phyloP scores from a whole-genome alignment of 768 basidiomycete genomes.

The Exsudoporus frostii region DNA sequence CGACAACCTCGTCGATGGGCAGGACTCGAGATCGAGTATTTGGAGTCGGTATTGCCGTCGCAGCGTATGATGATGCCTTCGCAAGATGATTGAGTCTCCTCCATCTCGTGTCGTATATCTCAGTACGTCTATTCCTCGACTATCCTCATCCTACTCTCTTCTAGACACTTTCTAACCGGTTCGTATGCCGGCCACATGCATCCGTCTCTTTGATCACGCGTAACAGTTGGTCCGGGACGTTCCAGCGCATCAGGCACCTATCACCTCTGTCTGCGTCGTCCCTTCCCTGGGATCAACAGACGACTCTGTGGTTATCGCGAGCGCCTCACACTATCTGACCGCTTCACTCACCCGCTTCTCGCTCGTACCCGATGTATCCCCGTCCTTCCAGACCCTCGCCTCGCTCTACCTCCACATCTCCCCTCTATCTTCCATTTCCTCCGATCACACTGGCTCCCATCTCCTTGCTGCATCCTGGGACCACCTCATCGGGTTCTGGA shows the following conservation, averaged over 20 bases:
- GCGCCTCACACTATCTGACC: constrained; percentile 76
- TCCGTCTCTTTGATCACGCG: constrained; percentile 73
- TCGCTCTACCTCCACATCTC: constrained; percentile 82
- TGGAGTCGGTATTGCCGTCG: constrained; percentile 85
- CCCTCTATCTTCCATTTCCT: constrained; percentile 60
- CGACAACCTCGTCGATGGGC: constrained; percentile 9
- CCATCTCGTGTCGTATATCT: constrained; percentile 8
- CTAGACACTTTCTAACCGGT: constrained; percentile 68
- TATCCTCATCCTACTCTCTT: not conserved
- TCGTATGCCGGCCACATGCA: constrained; percentile 79
- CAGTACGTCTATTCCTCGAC: constrained; percentile 7
- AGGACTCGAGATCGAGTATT: constrained; percentile 80
- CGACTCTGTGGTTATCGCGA: constrained; percentile 49
- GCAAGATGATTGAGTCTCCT: constrained; percentile 80
- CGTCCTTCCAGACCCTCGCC: constrained; percentile 36
- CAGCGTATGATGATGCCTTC: constrained; percentile 74
- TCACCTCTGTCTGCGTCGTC: constrained; percentile 62
- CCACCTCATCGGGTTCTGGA: constrained; percentile 78
- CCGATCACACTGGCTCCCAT: constrained; percentile 52
- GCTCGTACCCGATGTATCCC: constrained; percentile 2
- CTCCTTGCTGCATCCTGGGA: constrained; percentile 90
- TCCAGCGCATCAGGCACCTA: constrained; percentile 58
- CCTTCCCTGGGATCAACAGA: constrained; percentile 31
- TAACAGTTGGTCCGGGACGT: constrained; percentile 51
- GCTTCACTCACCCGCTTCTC: constrained; percentile 48